A percentile compares a stretch with the other conserved stretches of the same genome.
phyloP scores from a whole-genome alignment of 176 grass and related monocot species.

The Triticum turgidum region DNA sequence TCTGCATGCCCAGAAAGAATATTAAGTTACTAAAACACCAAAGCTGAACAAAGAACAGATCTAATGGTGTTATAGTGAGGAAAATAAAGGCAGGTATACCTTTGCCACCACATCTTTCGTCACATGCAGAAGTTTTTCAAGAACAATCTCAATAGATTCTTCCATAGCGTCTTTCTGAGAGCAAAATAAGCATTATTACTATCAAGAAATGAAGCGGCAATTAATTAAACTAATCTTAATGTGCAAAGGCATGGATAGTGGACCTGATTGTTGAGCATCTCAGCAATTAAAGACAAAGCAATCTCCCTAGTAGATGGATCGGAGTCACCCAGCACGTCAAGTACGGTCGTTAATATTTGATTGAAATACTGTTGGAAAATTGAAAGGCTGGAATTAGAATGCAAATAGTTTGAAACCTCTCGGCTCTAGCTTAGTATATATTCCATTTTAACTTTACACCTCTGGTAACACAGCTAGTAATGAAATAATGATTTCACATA shows the following conservation, averaged over 20 bases:
- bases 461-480: background rate
- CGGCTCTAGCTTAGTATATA: background rate
- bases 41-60: constrained; percentile 2
- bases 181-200: constrained; percentile 41
- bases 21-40: constrained; percentile 16
- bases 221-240: constrained; percentile 32
- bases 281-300: constrained; percentile 70
- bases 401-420: constrained; percentile 1
- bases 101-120: constrained; percentile 78
- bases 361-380: constrained; percentile 89
- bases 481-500: constrained; percentile 1
- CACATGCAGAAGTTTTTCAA: constrained; percentile 91
- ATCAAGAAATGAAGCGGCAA: background rate
- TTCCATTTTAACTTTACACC: background rate
- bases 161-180: constrained; percentile 87
- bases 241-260: constrained; percentile 26
- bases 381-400: constrained; percentile 40
- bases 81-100: constrained; percentile 45
- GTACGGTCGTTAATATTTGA: constrained; percentile 94
- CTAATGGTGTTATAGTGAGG: background rate
- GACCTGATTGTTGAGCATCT: constrained; percentile 99
- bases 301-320: constrained; percentile 80
- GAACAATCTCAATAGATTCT: constrained; percentile 93
- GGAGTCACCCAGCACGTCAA: constrained; percentile 84
- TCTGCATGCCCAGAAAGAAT: constrained; percentile 54